These are phyloP conservation scores for Carallia brachiata DNA, from an alignment of 345 rosid species.

Conservation along the genomic window DNA sequence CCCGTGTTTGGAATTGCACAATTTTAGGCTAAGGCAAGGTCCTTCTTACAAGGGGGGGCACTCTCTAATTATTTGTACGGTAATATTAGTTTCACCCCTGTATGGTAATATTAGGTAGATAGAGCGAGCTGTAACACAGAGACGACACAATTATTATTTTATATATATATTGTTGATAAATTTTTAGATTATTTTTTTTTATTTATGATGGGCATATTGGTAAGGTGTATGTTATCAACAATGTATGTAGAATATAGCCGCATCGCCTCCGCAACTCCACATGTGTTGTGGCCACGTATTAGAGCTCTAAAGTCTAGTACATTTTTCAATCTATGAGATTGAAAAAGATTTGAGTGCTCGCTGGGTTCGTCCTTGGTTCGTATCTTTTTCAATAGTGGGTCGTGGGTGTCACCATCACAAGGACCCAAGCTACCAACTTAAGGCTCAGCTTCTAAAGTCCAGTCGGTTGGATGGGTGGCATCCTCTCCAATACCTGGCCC, in stretches of 20 bases:
- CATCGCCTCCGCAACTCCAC: no score
- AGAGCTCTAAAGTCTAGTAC: no score
- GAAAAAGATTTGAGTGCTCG: constrained; percentile 21
- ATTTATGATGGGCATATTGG: no score
- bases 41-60: not conserved
- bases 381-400: not conserved
- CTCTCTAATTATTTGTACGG: not conserved
- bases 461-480: constrained; percentile 37
- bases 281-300: no score
- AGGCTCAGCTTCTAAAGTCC: constrained; percentile 26
- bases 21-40: not conserved
- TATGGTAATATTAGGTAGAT: no score
- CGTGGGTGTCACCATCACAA: constrained; percentile 30
- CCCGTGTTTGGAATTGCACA: not conserved
- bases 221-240: no score
- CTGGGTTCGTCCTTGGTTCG: not conserved
- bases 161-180: no score
- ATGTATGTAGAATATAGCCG: no score
- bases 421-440: constrained; percentile 26
- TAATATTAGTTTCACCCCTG: no score
- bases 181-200: no score
- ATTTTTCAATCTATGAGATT: constrained; percentile 18
- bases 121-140: no score
- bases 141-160: no score
- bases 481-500: constrained; percentile 7